These are phyloP conservation scores for Galeopsis tetrahit DNA, from an alignment of 257 asterid species.

Conservation along the genomic window DNA sequence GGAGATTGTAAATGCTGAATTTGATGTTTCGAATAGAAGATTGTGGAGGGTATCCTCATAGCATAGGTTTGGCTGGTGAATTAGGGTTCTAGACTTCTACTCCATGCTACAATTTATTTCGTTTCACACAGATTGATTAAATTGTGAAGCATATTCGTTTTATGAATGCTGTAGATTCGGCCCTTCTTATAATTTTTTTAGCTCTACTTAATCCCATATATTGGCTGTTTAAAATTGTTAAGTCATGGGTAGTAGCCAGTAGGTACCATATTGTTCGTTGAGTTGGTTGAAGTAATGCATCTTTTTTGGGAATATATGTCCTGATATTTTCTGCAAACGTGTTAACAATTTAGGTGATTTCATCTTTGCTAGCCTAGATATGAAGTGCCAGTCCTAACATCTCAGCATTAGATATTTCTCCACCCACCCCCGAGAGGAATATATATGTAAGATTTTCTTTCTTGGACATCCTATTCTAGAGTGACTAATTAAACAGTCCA, in stretches of 20 bases:
- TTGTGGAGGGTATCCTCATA: background rate
- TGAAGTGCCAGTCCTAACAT: background rate
- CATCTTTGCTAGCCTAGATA: background rate
- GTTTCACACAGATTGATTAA: background rate
- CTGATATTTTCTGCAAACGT: background rate
- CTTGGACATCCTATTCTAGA: background rate
- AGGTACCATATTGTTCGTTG: background rate
- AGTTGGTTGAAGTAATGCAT: background rate
- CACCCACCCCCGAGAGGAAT: background rate
- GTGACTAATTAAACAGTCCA: background rate
- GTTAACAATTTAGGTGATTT: background rate
- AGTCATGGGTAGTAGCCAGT: too few species aligned
- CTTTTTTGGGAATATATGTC: background rate
- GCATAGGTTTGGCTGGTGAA: background rate
- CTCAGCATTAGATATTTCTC: too few species aligned
- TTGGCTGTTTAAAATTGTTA: background rate
- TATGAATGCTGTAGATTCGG: background rate
- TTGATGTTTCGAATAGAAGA: background rate
- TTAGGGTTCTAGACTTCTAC: slow-evolving; percentile 8
- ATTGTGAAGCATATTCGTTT: background rate
- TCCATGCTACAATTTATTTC: background rate
- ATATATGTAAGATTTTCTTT: background rate
- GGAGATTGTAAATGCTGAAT: background rate
- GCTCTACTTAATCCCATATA: background rate
- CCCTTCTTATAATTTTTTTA: background rate